Evolutionary conservation across 2,329 filamentous ascomycete genomes (phyloP).

Genomic region (Magnaporthales sp.): DNA sequence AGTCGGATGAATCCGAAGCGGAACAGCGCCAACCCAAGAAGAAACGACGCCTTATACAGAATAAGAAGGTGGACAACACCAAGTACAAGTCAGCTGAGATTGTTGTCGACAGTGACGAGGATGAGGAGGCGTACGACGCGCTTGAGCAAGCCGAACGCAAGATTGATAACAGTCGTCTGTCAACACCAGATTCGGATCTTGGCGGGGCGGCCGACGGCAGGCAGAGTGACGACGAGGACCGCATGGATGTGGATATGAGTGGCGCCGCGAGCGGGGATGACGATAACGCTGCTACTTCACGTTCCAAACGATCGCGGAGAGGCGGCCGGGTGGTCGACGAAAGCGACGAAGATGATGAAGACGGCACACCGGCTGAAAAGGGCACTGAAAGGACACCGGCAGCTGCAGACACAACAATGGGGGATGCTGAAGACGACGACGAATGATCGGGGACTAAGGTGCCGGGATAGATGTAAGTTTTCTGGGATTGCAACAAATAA

Average conservation of each 20-base stretch:
- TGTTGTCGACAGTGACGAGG: slow-evolving; percentile 66
- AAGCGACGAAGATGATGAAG: slow-evolving; percentile 42
- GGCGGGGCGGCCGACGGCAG: slow-evolving; percentile 18
- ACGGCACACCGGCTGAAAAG: slow-evolving; percentile 15
- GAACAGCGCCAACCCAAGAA: slow-evolving; percentile 51
- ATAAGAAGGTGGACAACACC: slow-evolving; percentile 37
- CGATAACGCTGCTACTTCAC: slow-evolving; percentile 32
- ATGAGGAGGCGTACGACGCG: slow-evolving; percentile 20
- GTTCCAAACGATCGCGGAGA: slow-evolving; percentile 37
- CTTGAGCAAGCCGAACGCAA: slow-evolving; percentile 10
- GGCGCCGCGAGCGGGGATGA: slow-evolving; percentile 18
- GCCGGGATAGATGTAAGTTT: background rate
- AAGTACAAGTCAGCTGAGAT: slow-evolving; percentile 86
- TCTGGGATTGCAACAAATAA: background rate
- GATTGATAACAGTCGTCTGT: slow-evolving; percentile 1
- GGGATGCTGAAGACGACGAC: slow-evolving; percentile 15
- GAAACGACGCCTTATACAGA: slow-evolving; percentile 42
- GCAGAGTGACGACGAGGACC: slow-evolving; percentile 15
- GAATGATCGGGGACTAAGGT: background rate
- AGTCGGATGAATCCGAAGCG: slow-evolving; percentile 38
- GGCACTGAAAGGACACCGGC: too few relatives aligned
- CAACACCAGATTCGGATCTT: slow-evolving; percentile 6
- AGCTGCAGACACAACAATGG: slow-evolving; percentile 22
- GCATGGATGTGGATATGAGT: slow-evolving; percentile 46
- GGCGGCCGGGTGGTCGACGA: slow-evolving; percentile 44